These are phyloP conservation scores for Blastocystis sp. DNA, from an alignment of 352 stramenopile species.

Conservation along the genomic window DNA sequence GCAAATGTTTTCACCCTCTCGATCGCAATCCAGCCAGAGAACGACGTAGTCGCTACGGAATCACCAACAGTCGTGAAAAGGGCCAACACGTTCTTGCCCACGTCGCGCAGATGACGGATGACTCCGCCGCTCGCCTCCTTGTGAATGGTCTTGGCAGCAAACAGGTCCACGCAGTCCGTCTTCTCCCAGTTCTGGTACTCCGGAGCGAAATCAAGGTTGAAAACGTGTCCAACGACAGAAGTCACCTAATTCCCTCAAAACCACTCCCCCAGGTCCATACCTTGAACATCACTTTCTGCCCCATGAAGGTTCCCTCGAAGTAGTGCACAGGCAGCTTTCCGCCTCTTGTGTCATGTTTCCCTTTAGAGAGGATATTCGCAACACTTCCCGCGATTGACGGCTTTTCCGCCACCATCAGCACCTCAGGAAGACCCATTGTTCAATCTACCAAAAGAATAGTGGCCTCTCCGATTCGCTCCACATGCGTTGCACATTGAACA, in stretches of 20 bases:
- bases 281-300: conserved; percentile 76
- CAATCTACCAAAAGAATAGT: neutral
- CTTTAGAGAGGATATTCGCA: conserved; percentile 77
- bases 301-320: conserved; percentile 78
- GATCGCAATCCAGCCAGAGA: conserved; percentile 89
- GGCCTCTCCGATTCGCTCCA: neutral
- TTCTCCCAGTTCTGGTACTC: conserved; percentile 80
- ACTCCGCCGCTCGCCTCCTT: conserved; percentile 76
- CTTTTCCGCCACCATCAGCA: conserved; percentile 83
- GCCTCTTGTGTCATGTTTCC: conserved; percentile 71
- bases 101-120: conserved; percentile 74
- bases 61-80: conserved; percentile 75
- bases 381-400: conserved; percentile 81
- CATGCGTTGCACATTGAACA: neutral
- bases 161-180: conserved; percentile 79
- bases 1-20: conserved; percentile 88
- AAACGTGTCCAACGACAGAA: conserved; percentile 81
- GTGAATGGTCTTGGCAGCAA: conserved; percentile 78
- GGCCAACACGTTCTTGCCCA: conserved; percentile 75
- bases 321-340: conserved; percentile 80
- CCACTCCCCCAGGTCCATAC: conserved; percentile 59
- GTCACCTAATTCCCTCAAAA: conserved; percentile 77
- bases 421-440: conserved; percentile 71
- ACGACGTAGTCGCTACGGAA: conserved; percentile 80
- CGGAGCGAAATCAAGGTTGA: conserved; percentile 80